Conservation (phyloP, 139 green algal genomes). For the Chlorella ohadii region DNA sequence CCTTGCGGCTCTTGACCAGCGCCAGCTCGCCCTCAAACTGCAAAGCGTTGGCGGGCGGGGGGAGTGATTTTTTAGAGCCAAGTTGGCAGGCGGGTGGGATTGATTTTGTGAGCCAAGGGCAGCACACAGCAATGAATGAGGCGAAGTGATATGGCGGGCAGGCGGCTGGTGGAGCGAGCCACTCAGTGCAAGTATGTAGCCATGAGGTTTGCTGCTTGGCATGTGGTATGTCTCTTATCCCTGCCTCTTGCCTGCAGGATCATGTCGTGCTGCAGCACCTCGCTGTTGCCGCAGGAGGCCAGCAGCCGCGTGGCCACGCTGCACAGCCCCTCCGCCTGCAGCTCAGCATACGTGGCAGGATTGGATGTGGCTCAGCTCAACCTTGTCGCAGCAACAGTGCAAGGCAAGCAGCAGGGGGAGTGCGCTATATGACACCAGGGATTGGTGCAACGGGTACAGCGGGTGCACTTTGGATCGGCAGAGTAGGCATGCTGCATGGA, state of each 20-base stretch:
- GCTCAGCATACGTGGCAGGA: neutral
- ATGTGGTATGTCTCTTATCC: too few species aligned
- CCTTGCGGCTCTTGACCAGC: constrained; percentile 14
- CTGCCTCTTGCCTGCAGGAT: neutral
- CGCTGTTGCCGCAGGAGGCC: neutral
- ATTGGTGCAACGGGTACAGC: too few species aligned
- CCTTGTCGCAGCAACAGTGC: neutral
- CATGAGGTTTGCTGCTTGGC: too few species aligned
- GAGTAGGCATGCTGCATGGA: too few species aligned
- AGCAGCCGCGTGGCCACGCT: neutral
- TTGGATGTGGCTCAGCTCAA: too few species aligned
- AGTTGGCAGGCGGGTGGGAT: neutral
- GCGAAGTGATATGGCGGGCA: too few species aligned
- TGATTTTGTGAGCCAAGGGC: too few species aligned
- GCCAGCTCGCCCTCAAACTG: constrained; percentile 1
- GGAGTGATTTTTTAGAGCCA: neutral
- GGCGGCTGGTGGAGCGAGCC: too few species aligned
- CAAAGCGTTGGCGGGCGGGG: neutral
- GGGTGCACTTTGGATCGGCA: too few species aligned
- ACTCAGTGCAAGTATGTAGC: too few species aligned
- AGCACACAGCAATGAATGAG: too few species aligned
- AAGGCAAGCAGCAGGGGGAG: neutral
- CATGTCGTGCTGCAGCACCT: neutral
- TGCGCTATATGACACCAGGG: too few species aligned
- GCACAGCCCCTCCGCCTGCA: neutral